phyloP scores from a whole-genome alignment of 2,329 filamentous ascomycete genomes.

The Hymenoscyphus fructigenus region DNA sequence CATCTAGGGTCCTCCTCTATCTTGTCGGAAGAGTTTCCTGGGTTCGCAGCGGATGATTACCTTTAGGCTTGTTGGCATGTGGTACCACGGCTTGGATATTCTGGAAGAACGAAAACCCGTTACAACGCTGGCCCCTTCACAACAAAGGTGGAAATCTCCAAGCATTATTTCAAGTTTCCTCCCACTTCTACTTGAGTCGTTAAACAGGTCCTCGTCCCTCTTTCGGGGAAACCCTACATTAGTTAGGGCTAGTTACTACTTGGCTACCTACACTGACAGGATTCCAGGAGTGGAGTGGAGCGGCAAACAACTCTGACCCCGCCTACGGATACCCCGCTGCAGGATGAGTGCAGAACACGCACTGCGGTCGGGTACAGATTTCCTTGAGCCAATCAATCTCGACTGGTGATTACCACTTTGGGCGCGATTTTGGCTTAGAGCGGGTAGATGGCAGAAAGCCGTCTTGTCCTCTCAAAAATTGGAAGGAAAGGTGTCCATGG shows the following conservation, averaged over 20 bases:
- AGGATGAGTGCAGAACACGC: background rate
- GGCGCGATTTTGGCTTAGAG: background rate
- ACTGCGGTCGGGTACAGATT: background rate
- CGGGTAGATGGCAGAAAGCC: background rate
- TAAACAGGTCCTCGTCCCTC: background rate
- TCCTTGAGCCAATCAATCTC: background rate
- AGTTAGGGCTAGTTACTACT: background rate
- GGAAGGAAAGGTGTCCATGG: background rate
- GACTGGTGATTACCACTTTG: background rate
- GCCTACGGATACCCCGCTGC: background rate
- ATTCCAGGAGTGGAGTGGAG: background rate
- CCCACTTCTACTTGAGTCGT: no score
- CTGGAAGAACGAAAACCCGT: background rate
- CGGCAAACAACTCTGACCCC: background rate
- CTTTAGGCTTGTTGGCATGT: background rate
- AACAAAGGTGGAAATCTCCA: background rate
- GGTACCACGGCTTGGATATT: background rate
- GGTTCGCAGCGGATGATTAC: background rate
- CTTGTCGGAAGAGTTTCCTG: background rate
- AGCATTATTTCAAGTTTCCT: no score
- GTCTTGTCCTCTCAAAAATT: background rate
- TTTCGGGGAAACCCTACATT: background rate
- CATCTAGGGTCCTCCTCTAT: background rate
- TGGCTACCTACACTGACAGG: background rate
- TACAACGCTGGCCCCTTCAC: background rate